Evolutionary conservation across 208 protist species (phyloP), one percentile per base, ranked within the genome.

Genomic region (Trypanosoma brucei): DNA sequence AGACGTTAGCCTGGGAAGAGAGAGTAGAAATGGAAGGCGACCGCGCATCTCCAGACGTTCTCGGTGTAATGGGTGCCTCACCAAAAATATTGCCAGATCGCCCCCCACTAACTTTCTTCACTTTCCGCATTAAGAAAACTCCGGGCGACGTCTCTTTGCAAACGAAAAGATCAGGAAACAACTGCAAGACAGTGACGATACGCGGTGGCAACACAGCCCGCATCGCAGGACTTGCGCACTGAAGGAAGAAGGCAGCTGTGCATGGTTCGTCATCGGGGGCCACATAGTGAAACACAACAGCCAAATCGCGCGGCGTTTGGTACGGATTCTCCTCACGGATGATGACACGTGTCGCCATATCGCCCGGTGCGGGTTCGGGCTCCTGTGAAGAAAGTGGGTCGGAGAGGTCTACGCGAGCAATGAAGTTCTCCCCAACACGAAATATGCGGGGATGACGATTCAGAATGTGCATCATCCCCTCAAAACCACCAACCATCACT

Each of bases 271-370:
- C 77, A 11, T 68, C 76, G 0, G 85, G 85, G 45, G 76, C 76
- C 13, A 85, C 72, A 74, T 91, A 92, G 72, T 92, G 79, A 54
- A 94, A 92, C 31, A 94, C 85, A 13, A 79, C 73, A 11, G 83
- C 88, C 11, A 91, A 37, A 22, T 91, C 85, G 8, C 65, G 44
- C 9, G 71, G 69, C 3, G 70, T 81, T 35, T 75, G 61, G 62
- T 94, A 94, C 59, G 88, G 88, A 72, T 92, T 94, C 59, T 91
- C 81, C 40, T 82, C 74, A n/a, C 79, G 64, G 49, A 82, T 48
- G 36, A 59, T 34, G 33, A 78, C 69, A 1, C 77, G 69, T 0
- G 80, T 70, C 30, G 71, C 79, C 61, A 83, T 70, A 38, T 85
- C 81, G 40, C 76, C 65, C 9, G 50, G 62, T 3, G 55, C 52